phyloP scores from a whole-genome alignment of 1,139 yeast genomes.

The Zygosaccharomyces sapae region DNA sequence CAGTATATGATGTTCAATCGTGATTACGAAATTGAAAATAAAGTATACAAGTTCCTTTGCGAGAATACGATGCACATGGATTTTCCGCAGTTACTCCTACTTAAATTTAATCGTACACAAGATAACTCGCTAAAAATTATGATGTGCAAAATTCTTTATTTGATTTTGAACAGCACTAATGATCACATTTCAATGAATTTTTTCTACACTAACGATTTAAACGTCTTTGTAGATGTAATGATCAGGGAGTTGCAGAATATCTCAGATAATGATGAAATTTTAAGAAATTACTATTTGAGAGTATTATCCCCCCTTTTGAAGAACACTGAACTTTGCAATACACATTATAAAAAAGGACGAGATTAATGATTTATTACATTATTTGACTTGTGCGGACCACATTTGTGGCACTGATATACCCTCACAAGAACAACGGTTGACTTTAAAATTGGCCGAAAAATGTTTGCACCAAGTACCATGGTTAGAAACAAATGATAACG shows the following conservation, averaged over 20 bases:
- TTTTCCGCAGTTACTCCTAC: slow-evolving; percentile 52
- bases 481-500: slow-evolving; percentile 39
- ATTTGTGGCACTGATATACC: slow-evolving; percentile 31
- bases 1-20: slow-evolving; percentile 70
- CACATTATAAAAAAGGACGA: slow-evolving; percentile 60
- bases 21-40: slow-evolving; percentile 41
- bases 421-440: slow-evolving; percentile 39
- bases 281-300: slow-evolving; percentile 71
- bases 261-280: slow-evolving; percentile 54
- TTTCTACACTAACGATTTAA: slow-evolving; percentile 77
- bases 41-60: slow-evolving; percentile 47
- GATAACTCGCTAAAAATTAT: slow-evolving; percentile 71
- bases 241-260: slow-evolving; percentile 73
- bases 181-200: slow-evolving; percentile 53
- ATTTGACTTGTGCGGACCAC: slow-evolving; percentile 40
- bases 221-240: slow-evolving; percentile 80
- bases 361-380: slow-evolving; percentile 48
- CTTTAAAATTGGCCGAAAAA: slow-evolving; percentile 56
- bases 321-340: slow-evolving; percentile 57
- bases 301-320: slow-evolving; percentile 68
- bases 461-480: slow-evolving; percentile 55
- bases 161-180: slow-evolving; percentile 66
- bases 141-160: slow-evolving; percentile 71
- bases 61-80: slow-evolving; percentile 40
- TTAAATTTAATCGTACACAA: slow-evolving; percentile 68